These are phyloP conservation scores for Xylaria sp. DNA, from an alignment of 2,329 filamentous ascomycete genomes.

Conservation along the genomic window DNA sequence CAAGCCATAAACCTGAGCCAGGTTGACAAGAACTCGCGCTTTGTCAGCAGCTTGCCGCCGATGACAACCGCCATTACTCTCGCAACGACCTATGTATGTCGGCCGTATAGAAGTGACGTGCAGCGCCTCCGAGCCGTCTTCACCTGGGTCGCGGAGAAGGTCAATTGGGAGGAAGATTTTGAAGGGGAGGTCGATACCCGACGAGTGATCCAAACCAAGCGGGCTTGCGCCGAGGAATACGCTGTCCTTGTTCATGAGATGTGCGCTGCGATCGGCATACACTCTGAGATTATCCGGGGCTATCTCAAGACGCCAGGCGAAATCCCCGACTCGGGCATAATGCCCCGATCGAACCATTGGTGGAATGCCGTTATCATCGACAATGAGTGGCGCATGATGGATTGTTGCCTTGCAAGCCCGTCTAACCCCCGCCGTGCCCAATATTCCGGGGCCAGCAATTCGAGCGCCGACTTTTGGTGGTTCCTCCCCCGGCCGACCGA, in stretches of 20 bases:
- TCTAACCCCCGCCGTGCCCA: conserved; percentile 79
- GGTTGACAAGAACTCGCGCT: conserved; percentile 95
- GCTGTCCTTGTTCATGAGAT: conserved; percentile 88
- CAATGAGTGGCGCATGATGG: conserved; percentile 94
- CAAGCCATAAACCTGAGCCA: conserved; percentile 76
- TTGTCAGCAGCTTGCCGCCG: conserved; percentile 80
- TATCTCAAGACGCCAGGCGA: conserved; percentile 93
- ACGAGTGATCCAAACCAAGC: conserved; percentile 79
- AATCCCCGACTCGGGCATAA: conserved; percentile 74
- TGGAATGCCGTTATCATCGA: conserved; percentile 96
- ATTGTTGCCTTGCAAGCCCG: conserved; percentile 88
- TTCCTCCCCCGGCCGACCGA: conserved; percentile 89
- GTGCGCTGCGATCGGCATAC: conserved; percentile 86
- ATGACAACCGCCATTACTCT: conserved; percentile 80
- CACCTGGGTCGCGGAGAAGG: conserved; percentile 94
- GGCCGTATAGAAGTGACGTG: conserved; percentile 91
- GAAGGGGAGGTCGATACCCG: conserved; percentile 83
- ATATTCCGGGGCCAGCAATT: conserved; percentile 73
- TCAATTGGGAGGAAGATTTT: conserved; percentile 93
- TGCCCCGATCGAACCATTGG: conserved; percentile 92
- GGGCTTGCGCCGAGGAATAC: conserved; percentile 87
- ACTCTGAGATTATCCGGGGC: conserved; percentile 83
- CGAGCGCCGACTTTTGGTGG: conserved; percentile 84
- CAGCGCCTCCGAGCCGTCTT: conserved; percentile 94
- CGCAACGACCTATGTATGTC: conserved; percentile 88